Percentiles rank a stretch among this genome's conserved stretches.
Evolutionary conservation across 257 asterid genomes (phyloP).

Genomic region (Salvia miltiorrhiza): DNA sequence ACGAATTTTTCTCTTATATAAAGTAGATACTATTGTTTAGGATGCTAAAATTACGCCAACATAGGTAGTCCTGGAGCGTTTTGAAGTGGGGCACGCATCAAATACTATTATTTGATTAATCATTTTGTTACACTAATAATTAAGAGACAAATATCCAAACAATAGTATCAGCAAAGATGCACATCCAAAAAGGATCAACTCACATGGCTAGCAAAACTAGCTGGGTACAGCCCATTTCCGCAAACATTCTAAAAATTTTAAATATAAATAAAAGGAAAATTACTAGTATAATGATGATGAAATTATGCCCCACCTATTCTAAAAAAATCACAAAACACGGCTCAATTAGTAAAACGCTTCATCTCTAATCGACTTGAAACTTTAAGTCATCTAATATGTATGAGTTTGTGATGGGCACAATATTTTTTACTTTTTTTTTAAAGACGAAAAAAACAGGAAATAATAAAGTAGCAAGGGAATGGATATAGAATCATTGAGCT

Average conservation of each 20-base stretch:
- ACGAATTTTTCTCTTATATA: too few species aligned
- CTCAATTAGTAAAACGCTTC: too few species aligned
- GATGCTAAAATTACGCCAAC: too few species aligned
- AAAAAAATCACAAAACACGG: background rate
- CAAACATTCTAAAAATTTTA: background rate
- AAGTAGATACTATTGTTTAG: too few species aligned
- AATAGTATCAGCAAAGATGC: slow-evolving; percentile 22
- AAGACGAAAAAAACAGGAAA: too few species aligned
- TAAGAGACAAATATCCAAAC: slow-evolving; percentile 26
- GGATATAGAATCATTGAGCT: background rate
- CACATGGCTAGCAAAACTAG: slow-evolving; percentile 38
- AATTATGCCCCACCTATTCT: slow-evolving; percentile 11
- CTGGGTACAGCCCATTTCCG: slow-evolving; percentile 37
- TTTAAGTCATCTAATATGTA: too few species aligned
- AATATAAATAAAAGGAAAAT: background rate
- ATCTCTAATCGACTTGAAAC: too few species aligned
- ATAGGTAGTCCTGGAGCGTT: too few species aligned
- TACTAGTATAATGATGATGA: background rate
- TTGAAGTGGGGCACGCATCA: slow-evolving; percentile 11
- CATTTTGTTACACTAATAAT: slow-evolving; percentile 4
- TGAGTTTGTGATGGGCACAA: too few species aligned
- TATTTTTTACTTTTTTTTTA: too few species aligned
- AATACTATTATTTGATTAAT: background rate
- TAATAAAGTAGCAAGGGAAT: background rate
- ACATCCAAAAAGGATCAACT: slow-evolving; percentile 19